Base-by-base conservation (phyloP, 306 rosid species). In the Nissolia schottii region DNA sequence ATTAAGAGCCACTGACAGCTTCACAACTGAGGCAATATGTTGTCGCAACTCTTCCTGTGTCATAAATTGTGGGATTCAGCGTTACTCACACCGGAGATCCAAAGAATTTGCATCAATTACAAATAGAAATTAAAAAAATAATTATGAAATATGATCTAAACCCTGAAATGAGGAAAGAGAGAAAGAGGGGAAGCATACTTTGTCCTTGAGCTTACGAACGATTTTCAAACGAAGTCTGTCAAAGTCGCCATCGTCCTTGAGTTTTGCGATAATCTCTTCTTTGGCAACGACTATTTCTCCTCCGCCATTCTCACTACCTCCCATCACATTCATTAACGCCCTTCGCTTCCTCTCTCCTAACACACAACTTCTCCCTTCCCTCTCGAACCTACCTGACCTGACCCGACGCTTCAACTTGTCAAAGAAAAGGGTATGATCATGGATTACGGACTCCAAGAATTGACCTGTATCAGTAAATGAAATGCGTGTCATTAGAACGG, bases 241-340 rank as follows among this genome's bases (percentile, higher is more conserved):
- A 45, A 93, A 93, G 81, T 93, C 97, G 11, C 97, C 97, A 19
- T 87, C 98, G 69, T 93, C 97, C 56, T 93, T 93, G 31, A 93
- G 90, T 77, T 87, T 90, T 5, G 83, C 77, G 0, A 87, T 65
- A n/a, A 91, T 96, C 16, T 87, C 96, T 56, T 91, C 94, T 74
- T 87, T 87, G 81, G 63, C 77, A 10, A 85, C 75, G 10, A 34
- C n/a, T n/a, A n/a, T n/a, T n/a, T n/a, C 16, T 15, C 25, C 35
- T 25, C 49, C 77, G 0, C n/a, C n/a, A n/a, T n/a, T n/a, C n/a
- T n/a, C n/a, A n/a, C 16, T 65, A 67, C 51, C 77, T 58, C 59
- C 85, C 86, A 79, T 78, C 7, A 15, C 28, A n/a, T n/a, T n/a
- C n/a, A n/a, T n/a, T n/a, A n/a, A n/a, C n/a, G n/a, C n/a, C n/a